Conservation (phyloP, 2,329 filamentous ascomycete genomes). For the Pyrenochaeta sp. region DNA sequence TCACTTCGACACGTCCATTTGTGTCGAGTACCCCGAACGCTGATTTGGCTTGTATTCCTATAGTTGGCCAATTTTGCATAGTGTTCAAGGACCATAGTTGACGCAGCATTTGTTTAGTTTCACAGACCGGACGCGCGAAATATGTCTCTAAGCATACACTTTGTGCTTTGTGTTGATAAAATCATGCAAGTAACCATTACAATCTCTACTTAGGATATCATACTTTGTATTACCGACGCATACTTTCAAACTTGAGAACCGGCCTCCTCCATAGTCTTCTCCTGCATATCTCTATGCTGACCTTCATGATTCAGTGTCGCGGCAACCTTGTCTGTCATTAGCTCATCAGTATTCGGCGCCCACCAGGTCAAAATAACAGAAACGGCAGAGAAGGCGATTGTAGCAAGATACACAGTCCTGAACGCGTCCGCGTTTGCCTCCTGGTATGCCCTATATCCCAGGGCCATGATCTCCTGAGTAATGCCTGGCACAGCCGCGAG, state of each 20-base stretch:
- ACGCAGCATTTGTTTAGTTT: too few species aligned
- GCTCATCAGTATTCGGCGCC: constrained; percentile 44
- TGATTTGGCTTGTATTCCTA: too few species aligned
- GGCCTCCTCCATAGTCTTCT: background rate
- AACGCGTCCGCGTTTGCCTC: constrained; percentile 3
- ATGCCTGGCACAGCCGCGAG: constrained; percentile 42
- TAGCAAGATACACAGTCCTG: constrained; percentile 45
- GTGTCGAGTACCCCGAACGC: background rate
- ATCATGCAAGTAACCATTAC: background rate
- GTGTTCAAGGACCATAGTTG: too few species aligned
- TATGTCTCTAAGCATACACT: background rate
- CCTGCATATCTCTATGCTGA: background rate
- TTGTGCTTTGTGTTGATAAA: background rate
- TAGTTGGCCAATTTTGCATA: too few species aligned
- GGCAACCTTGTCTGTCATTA: constrained; percentile 23
- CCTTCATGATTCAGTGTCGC: constrained; percentile 18
- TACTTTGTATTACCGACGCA: background rate
- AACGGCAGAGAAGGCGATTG: constrained; percentile 44
- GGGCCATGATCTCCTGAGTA: constrained; percentile 37
- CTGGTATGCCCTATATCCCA: constrained; percentile 41
- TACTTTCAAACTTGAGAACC: background rate
- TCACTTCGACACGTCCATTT: background rate
- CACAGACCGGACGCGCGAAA: background rate
- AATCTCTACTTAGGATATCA: background rate
- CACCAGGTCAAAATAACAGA: constrained; percentile 41